These are phyloP conservation scores for Hymenoscyphus repandus DNA, from an alignment of 2,329 filamentous ascomycete genomes.

Conservation along the genomic window DNA sequence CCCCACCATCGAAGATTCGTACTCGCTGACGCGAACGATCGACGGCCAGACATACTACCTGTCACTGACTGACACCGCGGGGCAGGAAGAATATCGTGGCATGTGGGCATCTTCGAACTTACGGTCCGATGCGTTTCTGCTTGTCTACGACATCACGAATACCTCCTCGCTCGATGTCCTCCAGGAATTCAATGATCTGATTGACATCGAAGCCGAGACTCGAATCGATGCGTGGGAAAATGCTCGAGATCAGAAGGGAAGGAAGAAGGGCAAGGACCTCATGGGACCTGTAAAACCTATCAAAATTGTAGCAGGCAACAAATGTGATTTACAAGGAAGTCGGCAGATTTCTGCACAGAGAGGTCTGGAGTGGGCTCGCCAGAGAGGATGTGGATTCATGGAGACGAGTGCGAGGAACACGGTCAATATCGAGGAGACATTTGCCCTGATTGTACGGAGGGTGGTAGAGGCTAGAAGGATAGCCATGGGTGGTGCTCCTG, in stretches of 20 bases:
- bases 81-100: constrained; percentile 85
- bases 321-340: constrained; percentile 71
- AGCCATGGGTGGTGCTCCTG: constrained; percentile 10
- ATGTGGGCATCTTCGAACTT: constrained; percentile 81
- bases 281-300: constrained; percentile 45
- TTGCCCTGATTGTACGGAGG: constrained; percentile 62
- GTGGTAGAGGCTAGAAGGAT: constrained; percentile 45
- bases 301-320: constrained; percentile 82
- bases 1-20: constrained; percentile 78
- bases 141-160: constrained; percentile 84
- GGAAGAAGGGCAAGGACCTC: constrained; percentile 8
- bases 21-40: constrained; percentile 74
- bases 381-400: constrained; percentile 76
- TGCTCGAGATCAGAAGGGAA: constrained; percentile 4
- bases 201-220: constrained; percentile 75
- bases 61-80: constrained; percentile 74
- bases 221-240: constrained; percentile 41
- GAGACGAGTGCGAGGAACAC: constrained; percentile 79
- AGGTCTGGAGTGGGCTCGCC: constrained; percentile 73
- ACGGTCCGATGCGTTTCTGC: constrained; percentile 73
- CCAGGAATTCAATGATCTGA: constrained; percentile 75
- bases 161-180: constrained; percentile 63
- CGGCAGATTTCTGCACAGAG: constrained; percentile 63
- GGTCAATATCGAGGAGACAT: constrained; percentile 87
- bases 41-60: constrained; percentile 76